Evolutionary conservation across 1,139 yeast genomes (phyloP), one percentile per base, ranked within the genome.

Genomic region (Arxiozyma bovina): DNA sequence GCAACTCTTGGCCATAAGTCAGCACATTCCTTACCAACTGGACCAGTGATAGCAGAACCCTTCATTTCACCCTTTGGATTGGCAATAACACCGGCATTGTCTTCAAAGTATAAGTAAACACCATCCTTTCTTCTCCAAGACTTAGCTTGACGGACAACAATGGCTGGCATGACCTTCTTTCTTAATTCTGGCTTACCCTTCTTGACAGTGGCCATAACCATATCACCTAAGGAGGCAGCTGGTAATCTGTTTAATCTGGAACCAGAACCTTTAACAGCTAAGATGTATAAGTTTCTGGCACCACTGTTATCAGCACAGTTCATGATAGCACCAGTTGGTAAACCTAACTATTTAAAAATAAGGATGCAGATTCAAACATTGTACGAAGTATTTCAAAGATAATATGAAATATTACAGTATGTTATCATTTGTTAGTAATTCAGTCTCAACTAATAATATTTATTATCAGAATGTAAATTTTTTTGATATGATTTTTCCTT

Each of bases 51-150:
- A 74, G 99, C 99, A 70, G 99, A 94, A 80, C 99, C 99, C 85
- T 94, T 94, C 99, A 94, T 94, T 82, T 94, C 99, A 83, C 99
- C 99, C 93, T 94, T 94, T 76, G 99, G 99, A 82, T 94, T 94
- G 76, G 93, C 99, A 75, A 94, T 94, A 78, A 94, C 99, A 86
- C 99, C 99, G 67, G 99, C 99, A 76, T 94, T 94, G 82, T 94
- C 99, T 85, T 94, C 99, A 73, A 94, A 94, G 91, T 94, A 94
- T 77, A 94, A 89, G 90, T 78, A 94, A 73, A 90, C 88, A 87
- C 99, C 99, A 75, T 94, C 99, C 85, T 86, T 90, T 87, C 99
- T 89, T 91, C 99, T 91, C 99, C 99, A 94, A 71, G 99, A 94
- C 85, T 93, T 93, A 69, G 99, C 81, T 83, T 94, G 99, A 83